Conservation (phyloP, 805 yeast genomes). For the Saturnispora hagleri region DNA sequence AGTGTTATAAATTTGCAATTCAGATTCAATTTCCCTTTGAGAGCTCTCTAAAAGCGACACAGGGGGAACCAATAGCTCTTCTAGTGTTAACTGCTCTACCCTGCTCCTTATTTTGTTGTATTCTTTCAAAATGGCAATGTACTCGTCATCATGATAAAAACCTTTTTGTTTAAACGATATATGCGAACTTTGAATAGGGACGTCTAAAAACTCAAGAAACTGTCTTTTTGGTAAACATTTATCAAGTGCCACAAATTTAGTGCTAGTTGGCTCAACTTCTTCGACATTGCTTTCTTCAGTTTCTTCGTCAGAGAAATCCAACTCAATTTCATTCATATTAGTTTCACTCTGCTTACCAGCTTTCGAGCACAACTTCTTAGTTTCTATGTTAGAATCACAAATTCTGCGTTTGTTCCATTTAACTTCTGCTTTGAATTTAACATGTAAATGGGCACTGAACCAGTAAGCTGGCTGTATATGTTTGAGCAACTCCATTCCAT, state of each 20-base stretch:
- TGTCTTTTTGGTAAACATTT: slow-evolving; percentile 64
- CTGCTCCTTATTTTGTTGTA: slow-evolving; percentile 60
- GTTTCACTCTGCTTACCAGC: not conserved
- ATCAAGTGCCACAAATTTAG: slow-evolving; percentile 67
- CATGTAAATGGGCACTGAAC: slow-evolving; percentile 90
- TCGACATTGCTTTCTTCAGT: not conserved
- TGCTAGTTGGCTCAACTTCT: not conserved
- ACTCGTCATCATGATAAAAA: slow-evolving; percentile 1
- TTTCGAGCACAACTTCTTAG: not conserved
- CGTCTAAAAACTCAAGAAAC: slow-evolving; percentile 44
- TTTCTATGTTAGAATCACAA: not conserved
- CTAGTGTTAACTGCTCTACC: slow-evolving; percentile 9
- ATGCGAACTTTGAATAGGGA: slow-evolving; percentile 18
- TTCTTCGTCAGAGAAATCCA: not conserved
- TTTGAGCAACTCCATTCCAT: slow-evolving; percentile 46
- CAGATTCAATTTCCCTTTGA: not conserved
- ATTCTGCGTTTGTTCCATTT: slow-evolving; percentile 4
- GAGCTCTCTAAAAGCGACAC: not conserved
- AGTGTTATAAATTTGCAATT: not conserved
- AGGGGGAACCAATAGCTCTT: slow-evolving; percentile 1
- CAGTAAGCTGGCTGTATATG: slow-evolving; percentile 58
- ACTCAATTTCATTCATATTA: not conserved
- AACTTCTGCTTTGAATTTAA: slow-evolving; percentile 46
- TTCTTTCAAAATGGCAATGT: slow-evolving; percentile 39
- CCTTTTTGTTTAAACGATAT: not conserved